These are phyloP conservation scores for Ustilago bromivora DNA, from an alignment of 1,284 basidiomycete species.

Conservation along the genomic window DNA sequence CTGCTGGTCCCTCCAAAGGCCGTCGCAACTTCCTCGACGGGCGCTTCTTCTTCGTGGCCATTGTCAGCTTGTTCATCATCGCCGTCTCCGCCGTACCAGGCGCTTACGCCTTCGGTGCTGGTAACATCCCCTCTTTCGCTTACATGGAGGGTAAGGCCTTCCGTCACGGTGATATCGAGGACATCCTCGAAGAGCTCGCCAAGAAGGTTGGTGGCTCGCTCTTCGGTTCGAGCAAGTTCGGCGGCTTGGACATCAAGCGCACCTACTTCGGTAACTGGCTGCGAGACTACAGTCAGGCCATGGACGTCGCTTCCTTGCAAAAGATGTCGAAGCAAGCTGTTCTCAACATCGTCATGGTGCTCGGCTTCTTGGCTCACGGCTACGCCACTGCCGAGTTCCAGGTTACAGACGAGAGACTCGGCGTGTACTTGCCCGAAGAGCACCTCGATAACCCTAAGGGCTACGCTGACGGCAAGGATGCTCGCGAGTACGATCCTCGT, in stretches of 20 bases:
- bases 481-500: constrained; percentile 80
- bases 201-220: constrained; percentile 59
- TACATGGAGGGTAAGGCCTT: constrained; percentile 63
- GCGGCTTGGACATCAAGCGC: constrained; percentile 66
- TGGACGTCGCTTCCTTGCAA: constrained; percentile 75
- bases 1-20: constrained; percentile 6
- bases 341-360: constrained; percentile 83
- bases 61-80: constrained; percentile 42
- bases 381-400: constrained; percentile 79
- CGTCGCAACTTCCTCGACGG: constrained; percentile 38
- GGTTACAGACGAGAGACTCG: constrained; percentile 86
- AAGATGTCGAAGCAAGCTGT: constrained; percentile 76
- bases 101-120: constrained; percentile 61
- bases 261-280: constrained; percentile 67
- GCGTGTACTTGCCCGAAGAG: constrained; percentile 86
- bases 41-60: constrained; percentile 43
- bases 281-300: constrained; percentile 64
- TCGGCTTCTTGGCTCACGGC: constrained; percentile 73
- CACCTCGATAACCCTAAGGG: constrained; percentile 76
- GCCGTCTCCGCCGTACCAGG: constrained; percentile 42
- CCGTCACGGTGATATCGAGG: constrained; percentile 63
- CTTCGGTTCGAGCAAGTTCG: constrained; percentile 60
- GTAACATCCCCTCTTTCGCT: constrained; percentile 61
- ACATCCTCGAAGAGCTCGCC: constrained; percentile 58
- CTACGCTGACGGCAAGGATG: constrained; percentile 80